Evolutionary conservation across 2,329 filamentous ascomycete species (phyloP).

Genomic region (Raffaelea deltoideospora): DNA sequence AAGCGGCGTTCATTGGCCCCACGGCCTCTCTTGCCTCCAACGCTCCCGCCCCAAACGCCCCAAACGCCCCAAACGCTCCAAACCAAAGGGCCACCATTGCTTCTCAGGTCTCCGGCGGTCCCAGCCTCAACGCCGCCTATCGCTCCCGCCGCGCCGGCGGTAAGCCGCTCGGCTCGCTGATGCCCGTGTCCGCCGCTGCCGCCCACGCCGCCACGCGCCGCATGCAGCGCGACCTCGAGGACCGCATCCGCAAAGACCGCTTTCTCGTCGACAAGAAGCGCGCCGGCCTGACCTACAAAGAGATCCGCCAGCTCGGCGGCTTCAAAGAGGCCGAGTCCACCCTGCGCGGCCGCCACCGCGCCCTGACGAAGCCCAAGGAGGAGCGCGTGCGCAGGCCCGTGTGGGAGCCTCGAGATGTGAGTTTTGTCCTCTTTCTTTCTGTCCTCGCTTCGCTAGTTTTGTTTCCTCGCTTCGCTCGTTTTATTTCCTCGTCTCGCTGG

Average conservation of each 20-base stretch:
- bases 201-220: not conserved
- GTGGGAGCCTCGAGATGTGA: slow-evolving; percentile 50
- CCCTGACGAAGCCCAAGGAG: slow-evolving; percentile 46
- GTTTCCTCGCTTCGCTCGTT: no score
- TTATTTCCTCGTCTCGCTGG: no score
- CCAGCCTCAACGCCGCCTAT: no score
- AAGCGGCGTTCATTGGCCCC: no score
- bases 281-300: slow-evolving; percentile 46
- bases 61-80: no score
- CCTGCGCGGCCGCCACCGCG: slow-evolving; percentile 51
- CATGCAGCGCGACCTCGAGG: slow-evolving; percentile 1
- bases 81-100: no score
- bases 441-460: no score
- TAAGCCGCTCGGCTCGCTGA: no score
- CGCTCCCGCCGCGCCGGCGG: no score
- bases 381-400: slow-evolving; percentile 49
- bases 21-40: no score
- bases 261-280: slow-evolving; percentile 38
- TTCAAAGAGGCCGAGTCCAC: slow-evolving; percentile 57
- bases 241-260: slow-evolving; percentile 21
- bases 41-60: no score
- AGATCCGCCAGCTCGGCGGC: slow-evolving; percentile 40
- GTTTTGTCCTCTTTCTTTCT: slow-evolving; percentile 16
- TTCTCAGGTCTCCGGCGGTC: no score
- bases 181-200: not conserved